Percentiles rank a stretch among this genome's conserved stretches.
These are phyloP conservation scores for Symbiotaphrina buchneri DNA, from an alignment of 495 filamentous ascomycete genomes.

Conservation along the genomic window DNA sequence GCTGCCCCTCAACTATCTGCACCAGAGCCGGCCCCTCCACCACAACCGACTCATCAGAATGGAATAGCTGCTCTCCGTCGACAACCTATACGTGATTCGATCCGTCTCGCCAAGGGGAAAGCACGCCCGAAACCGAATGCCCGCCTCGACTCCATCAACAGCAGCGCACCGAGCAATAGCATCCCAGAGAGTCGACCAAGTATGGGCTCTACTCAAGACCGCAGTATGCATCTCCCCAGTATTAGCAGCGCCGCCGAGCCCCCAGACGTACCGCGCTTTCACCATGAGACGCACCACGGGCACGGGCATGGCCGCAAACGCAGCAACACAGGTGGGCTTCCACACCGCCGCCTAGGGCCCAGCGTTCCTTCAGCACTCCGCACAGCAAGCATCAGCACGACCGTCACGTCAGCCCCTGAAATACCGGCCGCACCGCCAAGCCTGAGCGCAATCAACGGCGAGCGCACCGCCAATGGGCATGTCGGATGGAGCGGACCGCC, in stretches of 20 bases:
- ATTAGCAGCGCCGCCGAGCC: slow-evolving; percentile 36
- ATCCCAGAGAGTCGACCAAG: slow-evolving; percentile 3
- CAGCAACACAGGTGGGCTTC: slow-evolving; percentile 51
- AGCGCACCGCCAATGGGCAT: slow-evolving; percentile 20
- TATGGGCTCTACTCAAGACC: slow-evolving; percentile 2
- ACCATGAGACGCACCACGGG: too few species aligned
- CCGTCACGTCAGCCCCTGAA: slow-evolving; percentile 10
- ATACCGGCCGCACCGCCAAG: slow-evolving; percentile 7
- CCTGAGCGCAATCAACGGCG: slow-evolving; percentile 2
- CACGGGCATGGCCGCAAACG: slow-evolving; percentile 51
- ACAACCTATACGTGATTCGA: slow-evolving; percentile 68
- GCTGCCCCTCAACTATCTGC: too few species aligned
- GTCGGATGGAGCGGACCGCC: slow-evolving; percentile 17
- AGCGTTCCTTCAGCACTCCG: slow-evolving; percentile 50
- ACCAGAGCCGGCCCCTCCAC: slow-evolving; percentile 12
- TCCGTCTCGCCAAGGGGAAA: slow-evolving; percentile 68
- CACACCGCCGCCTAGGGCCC: slow-evolving; percentile 36
- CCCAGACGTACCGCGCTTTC: slow-evolving; percentile 59
- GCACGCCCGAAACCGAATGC: slow-evolving; percentile 18
- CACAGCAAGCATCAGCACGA: slow-evolving; percentile 14
- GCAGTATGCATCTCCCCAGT: neutral
- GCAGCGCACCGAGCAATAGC: slow-evolving; percentile 1
- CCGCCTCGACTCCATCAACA: neutral
- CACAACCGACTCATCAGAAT: slow-evolving; percentile 12
- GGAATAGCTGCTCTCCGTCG: slow-evolving; percentile 21